These are phyloP conservation scores for Coemansia sp. DNA, from an alignment of 192 early-diverging fungal species.

Conservation along the genomic window DNA sequence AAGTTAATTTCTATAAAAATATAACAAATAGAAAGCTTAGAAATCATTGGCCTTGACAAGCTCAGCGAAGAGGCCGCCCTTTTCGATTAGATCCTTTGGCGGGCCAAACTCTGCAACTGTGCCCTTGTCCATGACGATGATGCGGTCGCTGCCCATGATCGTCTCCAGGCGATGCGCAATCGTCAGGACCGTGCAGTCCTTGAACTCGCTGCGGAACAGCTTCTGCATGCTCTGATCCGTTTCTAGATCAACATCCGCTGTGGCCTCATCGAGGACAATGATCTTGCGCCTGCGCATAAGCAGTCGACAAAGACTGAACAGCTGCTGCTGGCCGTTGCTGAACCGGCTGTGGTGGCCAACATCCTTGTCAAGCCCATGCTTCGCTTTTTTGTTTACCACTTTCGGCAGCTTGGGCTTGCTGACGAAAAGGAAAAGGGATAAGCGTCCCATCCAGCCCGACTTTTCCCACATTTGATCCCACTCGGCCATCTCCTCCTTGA, in stretches of 20 bases:
- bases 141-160: no score
- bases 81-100: no score
- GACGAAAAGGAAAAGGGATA: conserved; percentile 4
- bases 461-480: conserved; percentile 10
- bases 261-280: not conserved
- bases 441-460: conserved; percentile 11
- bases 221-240: not conserved
- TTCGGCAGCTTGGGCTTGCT: not conserved
- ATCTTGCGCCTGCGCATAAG: no score
- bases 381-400: not conserved
- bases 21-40: no score
- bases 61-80: no score
- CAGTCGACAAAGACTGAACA: conserved; percentile 2
- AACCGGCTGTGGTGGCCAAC: conserved; percentile 1
- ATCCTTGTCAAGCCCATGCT: not conserved
- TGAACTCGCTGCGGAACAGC: no score
- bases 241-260: not conserved
- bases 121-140: no score
- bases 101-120: no score
- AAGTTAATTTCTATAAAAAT: no score
- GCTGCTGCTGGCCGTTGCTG: conserved; percentile 2
- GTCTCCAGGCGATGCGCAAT: no score
- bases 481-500: not conserved
- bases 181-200: no score
- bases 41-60: no score